Percentiles rank a stretch among this genome's conserved stretches.
Evolutionary conservation across 177 flowering plant species (phyloP).

Genomic region (Vitis hybrid): DNA sequence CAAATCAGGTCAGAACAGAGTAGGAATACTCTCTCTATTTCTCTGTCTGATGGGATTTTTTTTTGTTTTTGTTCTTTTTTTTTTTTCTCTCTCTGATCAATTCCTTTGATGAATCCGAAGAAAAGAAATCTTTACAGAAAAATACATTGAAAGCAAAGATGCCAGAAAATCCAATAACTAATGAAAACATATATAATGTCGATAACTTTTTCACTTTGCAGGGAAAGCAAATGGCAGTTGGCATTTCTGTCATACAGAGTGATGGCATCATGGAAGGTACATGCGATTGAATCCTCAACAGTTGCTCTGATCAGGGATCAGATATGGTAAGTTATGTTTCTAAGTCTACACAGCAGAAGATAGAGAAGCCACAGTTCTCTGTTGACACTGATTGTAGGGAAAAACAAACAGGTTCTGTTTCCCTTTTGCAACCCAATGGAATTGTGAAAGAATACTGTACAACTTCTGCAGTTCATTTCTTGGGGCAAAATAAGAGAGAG

Average conservation of each 20-base stretch:
- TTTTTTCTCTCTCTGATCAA: too few relatives aligned
- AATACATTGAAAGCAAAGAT: neutral
- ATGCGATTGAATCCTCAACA: constrained; percentile 3
- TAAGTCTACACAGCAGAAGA: neutral
- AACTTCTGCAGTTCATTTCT: neutral
- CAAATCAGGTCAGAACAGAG: neutral
- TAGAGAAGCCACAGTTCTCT: neutral
- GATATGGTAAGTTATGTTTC: neutral
- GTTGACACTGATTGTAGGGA: neutral
- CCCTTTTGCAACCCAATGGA: neutral
- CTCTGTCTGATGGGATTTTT: too few relatives aligned
- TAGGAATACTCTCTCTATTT: neutral
- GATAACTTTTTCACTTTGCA: neutral
- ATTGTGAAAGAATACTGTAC: neutral
- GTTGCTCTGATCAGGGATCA: neutral
- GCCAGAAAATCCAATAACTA: neutral
- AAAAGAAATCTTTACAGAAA: constrained; percentile 7
- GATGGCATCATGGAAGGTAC: neutral
- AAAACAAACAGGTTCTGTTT: neutral
- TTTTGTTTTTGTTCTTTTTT: too few relatives aligned
- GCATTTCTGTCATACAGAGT: neutral
- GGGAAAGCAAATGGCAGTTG: neutral
- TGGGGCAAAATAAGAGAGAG: neutral
- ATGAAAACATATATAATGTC: neutral
- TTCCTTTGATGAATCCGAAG: neutral